phyloP scores from a whole-genome alignment of 805 yeast species.

The Ogataea trehalophila region DNA sequence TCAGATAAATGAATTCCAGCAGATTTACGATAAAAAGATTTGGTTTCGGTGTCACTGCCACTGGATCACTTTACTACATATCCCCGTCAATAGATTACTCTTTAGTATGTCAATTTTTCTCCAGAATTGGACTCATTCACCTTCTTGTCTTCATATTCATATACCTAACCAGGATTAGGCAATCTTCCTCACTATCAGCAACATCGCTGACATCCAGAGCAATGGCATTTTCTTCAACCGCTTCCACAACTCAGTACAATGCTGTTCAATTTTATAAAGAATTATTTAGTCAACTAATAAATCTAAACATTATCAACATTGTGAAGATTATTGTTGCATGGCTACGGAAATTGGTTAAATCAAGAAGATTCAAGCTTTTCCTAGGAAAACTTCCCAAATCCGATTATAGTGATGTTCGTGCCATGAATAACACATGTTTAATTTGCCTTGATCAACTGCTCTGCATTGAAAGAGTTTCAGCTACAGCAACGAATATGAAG shows the following conservation, averaged over 20 bases:
- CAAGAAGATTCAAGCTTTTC: slow-evolving; percentile 12
- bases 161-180: slow-evolving; percentile 5
- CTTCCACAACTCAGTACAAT: neutral
- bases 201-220: neutral
- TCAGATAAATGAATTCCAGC: too few species aligned
- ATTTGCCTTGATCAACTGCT: slow-evolving; percentile 14
- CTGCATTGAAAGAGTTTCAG: too few species aligned
- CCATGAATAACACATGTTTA: slow-evolving; percentile 13
- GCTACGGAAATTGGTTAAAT: slow-evolving; percentile 11
- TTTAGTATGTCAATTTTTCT: slow-evolving; percentile 4
- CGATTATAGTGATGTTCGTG: slow-evolving; percentile 3
- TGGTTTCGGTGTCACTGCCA: neutral
- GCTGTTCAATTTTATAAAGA: slow-evolving; percentile 1
- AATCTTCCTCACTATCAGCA: neutral
- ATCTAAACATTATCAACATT: slow-evolving; percentile 5
- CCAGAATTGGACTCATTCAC: slow-evolving; percentile 10
- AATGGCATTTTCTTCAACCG: neutral
- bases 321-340: slow-evolving; percentile 9
- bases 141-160: slow-evolving; percentile 7
- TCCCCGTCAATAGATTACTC: slow-evolving; percentile 12
- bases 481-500: too few species aligned
- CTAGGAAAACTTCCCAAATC: slow-evolving; percentile 7
- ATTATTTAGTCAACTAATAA: slow-evolving; percentile 3
- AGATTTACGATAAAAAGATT: too few species aligned
- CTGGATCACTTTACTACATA: slow-evolving; percentile 17